A percentile compares a stretch with the other conserved stretches of the same genome.
Conservation (phyloP, 2,329 filamentous ascomycete genomes). For the Alternaria sp. region DNA sequence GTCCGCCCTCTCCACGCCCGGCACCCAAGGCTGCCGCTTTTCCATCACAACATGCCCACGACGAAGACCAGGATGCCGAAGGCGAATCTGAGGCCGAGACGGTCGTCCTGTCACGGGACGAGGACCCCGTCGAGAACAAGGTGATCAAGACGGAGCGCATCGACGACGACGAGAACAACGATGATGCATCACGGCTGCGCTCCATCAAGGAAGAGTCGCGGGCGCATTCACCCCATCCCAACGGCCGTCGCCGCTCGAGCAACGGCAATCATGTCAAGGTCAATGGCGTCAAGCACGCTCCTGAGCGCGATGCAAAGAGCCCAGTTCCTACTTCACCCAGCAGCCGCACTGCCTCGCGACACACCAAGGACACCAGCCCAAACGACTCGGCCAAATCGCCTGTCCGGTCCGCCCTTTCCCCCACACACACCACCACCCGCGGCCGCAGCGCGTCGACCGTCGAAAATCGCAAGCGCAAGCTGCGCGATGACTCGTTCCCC, state of each 20-base stretch:
- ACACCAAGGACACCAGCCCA: slow-evolving; percentile 48
- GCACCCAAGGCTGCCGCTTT: slow-evolving; percentile 16
- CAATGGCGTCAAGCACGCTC: slow-evolving; percentile 42
- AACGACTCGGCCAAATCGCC: slow-evolving; percentile 40
- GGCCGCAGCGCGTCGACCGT: slow-evolving; percentile 50
- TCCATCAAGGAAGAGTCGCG: slow-evolving; percentile 41
- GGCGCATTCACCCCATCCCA: slow-evolving; percentile 34
- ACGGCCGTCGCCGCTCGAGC: slow-evolving; percentile 37
- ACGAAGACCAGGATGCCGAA: slow-evolving; percentile 44
- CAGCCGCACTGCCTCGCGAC: slow-evolving; percentile 44
- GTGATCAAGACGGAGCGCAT: slow-evolving; percentile 52
- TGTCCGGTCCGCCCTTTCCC: slow-evolving; percentile 35
- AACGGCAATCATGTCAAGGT: slow-evolving; percentile 32
- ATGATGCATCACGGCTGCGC: slow-evolving; percentile 32
- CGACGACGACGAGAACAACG: slow-evolving; percentile 39
- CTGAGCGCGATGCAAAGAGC: slow-evolving; percentile 44
- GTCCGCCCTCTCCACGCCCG: slow-evolving; percentile 26
- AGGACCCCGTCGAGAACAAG: slow-evolving; percentile 51
- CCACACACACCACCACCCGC: slow-evolving; percentile 36
- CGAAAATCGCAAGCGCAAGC: slow-evolving; percentile 53
- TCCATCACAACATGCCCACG: slow-evolving; percentile 33
- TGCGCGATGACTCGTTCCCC: slow-evolving; percentile 47
- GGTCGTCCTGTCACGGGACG: slow-evolving; percentile 54
- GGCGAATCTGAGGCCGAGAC: slow-evolving; percentile 61
- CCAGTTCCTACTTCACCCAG: slow-evolving; percentile 47